Base-by-base conservation (phyloP, 345 rosid genomes). In the Salix exigua region DNA sequence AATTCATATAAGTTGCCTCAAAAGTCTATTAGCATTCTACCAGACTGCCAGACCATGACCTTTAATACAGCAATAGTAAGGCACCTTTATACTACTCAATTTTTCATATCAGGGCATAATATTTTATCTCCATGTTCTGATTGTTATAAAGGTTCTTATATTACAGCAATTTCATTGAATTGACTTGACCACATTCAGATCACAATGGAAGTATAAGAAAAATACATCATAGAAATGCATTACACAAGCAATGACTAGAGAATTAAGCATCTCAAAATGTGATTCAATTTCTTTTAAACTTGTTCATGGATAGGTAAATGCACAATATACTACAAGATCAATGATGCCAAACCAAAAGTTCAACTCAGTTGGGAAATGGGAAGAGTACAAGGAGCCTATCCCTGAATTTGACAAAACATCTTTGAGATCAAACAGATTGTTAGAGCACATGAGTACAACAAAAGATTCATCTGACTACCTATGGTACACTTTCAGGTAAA, bases 381-480 rank as follows among this genome's bases (percentile, higher is more conserved):
- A 85, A 80, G 86, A 86, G 74, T 88, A 74, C 68, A 77, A 82
- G 81, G 97, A 93, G 79, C 70, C 66, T 46, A 74, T 88, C 77
- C 85, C 88, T 35, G 80, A 76, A 65, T 90, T 83, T 80, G 86
- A 78, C 58, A 74, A 80, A 26, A 88, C 89, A 38, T 69, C 86
- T 26, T 46, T 87, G 66, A 85, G 85, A 83, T 86, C 90, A 79
- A 87, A 83, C 50, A 78, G 53, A 21, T 78, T 93, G 38, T 83
- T 93, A 73, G 97, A 93, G 70, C 94, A 93, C 68, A 85, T 85
- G 88, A 86, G 80, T 28, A 83, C 85, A 30, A 93, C 93, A 66
- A 89, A 91, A 73, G 96, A 89, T 80, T 62, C 80, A 67, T 88
- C 96, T 48, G 96, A 93, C 80, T 93, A 93, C 67, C 91, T 93